A percentile compares a stretch with the other conserved stretches of the same genome.
These are phyloP conservation scores for Papiliotrema flavescens DNA, from an alignment of 1,284 basidiomycete species.

Conservation along the genomic window DNA sequence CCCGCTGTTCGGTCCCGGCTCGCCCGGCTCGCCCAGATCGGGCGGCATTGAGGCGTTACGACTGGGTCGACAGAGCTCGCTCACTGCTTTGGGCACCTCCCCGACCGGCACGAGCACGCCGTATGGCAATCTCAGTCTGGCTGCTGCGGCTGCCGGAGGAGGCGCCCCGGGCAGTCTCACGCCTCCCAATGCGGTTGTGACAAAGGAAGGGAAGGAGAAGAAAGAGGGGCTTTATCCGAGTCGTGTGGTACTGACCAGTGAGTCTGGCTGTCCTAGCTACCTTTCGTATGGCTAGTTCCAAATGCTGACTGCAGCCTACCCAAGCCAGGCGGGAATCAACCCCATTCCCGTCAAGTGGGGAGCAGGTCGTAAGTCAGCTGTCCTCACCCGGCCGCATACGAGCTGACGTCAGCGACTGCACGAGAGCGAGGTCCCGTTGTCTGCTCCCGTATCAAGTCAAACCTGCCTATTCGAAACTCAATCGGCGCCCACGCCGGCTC, in stretches of 20 bases:
- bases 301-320: conserved; percentile 56
- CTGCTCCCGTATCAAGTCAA: conserved; percentile 76
- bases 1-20: conserved; percentile 4
- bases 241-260: conserved; percentile 40
- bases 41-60: conserved; percentile 25
- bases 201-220: conserved; percentile 4
- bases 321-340: conserved; percentile 66
- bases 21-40: conserved; percentile 2
- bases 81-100: not conserved
- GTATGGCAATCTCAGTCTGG: conserved; percentile 29
- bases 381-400: not conserved
- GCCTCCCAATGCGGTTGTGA: conserved; percentile 5
- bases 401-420: conserved; percentile 21
- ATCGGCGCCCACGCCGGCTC: conserved; percentile 90
- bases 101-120: conserved; percentile 16
- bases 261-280: conserved; percentile 1
- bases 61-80: conserved; percentile 6
- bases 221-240: conserved; percentile 33
- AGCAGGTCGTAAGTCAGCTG: conserved; percentile 57
- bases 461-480: conserved; percentile 86
- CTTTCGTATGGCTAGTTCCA: too few species aligned
- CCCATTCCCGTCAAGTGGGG: conserved; percentile 83
- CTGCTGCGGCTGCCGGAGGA: conserved; percentile 16
- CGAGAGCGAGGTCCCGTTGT: conserved; percentile 75
- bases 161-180: conserved; percentile 20